Percentiles rank a stretch among this genome's conserved stretches.
phyloP scores from a whole-genome alignment of 1,284 basidiomycete genomes.

The Agroathelia rolfsii region DNA sequence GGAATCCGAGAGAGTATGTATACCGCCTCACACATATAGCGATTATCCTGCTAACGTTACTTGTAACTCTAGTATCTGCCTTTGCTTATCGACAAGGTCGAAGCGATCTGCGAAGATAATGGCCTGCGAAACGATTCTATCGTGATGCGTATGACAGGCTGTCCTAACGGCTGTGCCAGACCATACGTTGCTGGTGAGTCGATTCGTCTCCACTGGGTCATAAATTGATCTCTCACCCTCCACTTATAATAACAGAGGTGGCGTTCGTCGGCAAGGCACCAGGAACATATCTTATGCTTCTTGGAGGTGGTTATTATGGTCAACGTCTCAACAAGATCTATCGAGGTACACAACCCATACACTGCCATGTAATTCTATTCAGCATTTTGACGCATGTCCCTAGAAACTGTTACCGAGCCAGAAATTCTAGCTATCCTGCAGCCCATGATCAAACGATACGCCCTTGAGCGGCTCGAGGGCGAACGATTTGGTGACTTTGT shows the following conservation, averaged over 20 bases:
- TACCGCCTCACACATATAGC: constrained; percentile 1
- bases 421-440: constrained; percentile 87
- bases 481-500: constrained; percentile 96
- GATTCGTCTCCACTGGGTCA: neutral
- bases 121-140: constrained; percentile 91
- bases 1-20: constrained; percentile 75
- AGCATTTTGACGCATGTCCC: constrained; percentile 14
- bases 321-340: constrained; percentile 93
- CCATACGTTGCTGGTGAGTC: constrained; percentile 82
- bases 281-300: constrained; percentile 88
- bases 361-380: neutral
- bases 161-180: constrained; percentile 88
- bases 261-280: constrained; percentile 97
- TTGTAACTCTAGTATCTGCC: constrained; percentile 69
- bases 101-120: constrained; percentile 88
- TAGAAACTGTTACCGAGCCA: constrained; percentile 86
- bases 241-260: constrained; percentile 53
- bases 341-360: constrained; percentile 37
- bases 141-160: constrained; percentile 97
- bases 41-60: constrained; percentile 2
- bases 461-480: constrained; percentile 79
- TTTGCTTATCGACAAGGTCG: constrained; percentile 88
- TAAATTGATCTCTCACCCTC: constrained; percentile 4
- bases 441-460: constrained; percentile 92
- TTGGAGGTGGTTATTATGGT: constrained; percentile 92